Percentiles rank a stretch among this genome's conserved stretches.
These are phyloP conservation scores for Lentithecium fluviatile DNA, from an alignment of 495 filamentous ascomycete genomes.

Conservation along the genomic window DNA sequence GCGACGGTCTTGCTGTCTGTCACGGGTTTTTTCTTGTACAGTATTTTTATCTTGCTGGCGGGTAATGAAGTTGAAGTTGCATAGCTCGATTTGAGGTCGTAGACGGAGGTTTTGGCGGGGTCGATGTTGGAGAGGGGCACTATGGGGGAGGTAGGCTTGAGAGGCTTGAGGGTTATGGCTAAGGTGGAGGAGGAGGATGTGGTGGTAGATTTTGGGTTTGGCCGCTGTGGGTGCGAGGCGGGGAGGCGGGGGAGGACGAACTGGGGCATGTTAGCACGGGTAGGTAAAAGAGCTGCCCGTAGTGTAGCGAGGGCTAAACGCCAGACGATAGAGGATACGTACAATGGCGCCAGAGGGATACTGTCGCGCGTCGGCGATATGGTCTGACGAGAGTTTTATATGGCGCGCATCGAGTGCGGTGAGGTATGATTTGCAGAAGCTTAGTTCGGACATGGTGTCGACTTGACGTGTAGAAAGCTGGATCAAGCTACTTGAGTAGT, in stretches of 20 bases:
- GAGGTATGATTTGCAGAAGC: constrained; percentile 82
- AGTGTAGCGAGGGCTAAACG: too few relatives aligned
- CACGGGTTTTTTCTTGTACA: constrained; percentile 80
- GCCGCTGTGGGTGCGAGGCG: constrained; percentile 23
- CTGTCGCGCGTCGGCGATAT: constrained; percentile 77
- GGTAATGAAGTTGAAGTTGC: constrained; percentile 49
- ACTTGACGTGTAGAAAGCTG: neutral
- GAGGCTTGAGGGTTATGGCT: constrained; percentile 66
- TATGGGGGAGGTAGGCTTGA: constrained; percentile 63
- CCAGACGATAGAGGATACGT: constrained; percentile 48
- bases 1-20: constrained; percentile 64
- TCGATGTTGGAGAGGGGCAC: constrained; percentile 55
- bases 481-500: too few relatives aligned
- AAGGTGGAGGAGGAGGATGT: constrained; percentile 47
- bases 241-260: constrained; percentile 50
- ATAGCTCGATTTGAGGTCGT: constrained; percentile 69
- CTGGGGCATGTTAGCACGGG: too few relatives aligned
- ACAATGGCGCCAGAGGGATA: constrained; percentile 71
- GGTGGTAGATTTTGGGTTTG: constrained; percentile 46
- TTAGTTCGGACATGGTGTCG: constrained; percentile 71
- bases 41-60: constrained; percentile 73
- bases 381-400: constrained; percentile 73
- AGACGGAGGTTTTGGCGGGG: constrained; percentile 66
- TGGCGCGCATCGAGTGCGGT: constrained; percentile 71
- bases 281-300: too few relatives aligned